phyloP scores from a whole-genome alignment of 306 rosid genomes.

The Quercus alba region DNA sequence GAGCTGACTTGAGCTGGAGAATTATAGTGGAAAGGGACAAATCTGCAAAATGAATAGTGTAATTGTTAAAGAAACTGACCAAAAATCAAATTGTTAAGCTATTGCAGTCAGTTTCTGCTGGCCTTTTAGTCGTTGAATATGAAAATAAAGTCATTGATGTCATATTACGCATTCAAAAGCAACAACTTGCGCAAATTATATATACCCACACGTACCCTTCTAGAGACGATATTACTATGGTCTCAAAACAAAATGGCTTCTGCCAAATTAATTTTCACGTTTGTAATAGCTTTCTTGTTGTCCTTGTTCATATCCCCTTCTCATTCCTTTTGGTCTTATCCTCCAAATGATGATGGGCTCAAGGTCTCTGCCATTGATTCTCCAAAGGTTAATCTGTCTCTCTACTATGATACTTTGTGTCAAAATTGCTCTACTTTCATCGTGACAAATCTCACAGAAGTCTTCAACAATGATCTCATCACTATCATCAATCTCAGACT shows the following conservation, averaged over 20 bases:
- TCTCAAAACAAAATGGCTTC: background rate
- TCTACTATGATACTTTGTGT: conserved; percentile 44
- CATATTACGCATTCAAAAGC: background rate
- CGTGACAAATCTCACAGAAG: conserved; percentile 27
- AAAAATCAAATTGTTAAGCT: background rate
- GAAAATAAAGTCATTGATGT: background rate
- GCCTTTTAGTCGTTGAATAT: background rate
- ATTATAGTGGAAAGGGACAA: too few relatives aligned
- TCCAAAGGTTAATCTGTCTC: conserved; percentile 46
- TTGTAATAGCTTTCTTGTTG: background rate
- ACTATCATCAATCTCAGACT: conserved; percentile 45
- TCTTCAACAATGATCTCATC: conserved; percentile 41
- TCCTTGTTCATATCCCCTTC: background rate
- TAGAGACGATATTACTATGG: background rate
- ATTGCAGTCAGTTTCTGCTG: background rate
- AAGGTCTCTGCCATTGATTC: background rate
- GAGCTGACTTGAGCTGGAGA: too few relatives aligned
- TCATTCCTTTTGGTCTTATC: conserved; percentile 14
- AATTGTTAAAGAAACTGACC: background rate
- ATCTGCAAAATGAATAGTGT: background rate
- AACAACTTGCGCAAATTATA: background rate
- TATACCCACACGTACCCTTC: background rate
- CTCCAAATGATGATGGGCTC: background rate
- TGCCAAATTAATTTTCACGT: background rate
- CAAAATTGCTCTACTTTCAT: conserved; percentile 42